Percentiles rank a stretch among this genome's conserved stretches.
Conservation (phyloP, 768 basidiomycete genomes). For the Lentinula guzmanii region DNA sequence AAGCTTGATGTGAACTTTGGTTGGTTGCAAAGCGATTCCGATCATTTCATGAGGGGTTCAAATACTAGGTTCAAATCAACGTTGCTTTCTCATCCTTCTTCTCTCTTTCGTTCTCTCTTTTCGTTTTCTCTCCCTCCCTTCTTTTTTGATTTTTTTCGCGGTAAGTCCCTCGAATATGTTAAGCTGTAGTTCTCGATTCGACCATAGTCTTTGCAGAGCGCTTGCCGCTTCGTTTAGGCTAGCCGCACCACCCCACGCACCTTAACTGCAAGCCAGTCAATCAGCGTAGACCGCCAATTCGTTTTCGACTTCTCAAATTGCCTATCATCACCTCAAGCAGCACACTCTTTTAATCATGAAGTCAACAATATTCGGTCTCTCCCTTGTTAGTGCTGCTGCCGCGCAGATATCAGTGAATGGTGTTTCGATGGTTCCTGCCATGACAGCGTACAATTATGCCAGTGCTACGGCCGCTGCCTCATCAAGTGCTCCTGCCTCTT, state of each 20-base stretch:
- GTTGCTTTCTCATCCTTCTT: slow-evolving; percentile 25
- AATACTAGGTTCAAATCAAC: slow-evolving; percentile 4
- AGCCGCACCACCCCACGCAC: slow-evolving; percentile 24
- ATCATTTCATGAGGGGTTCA: slow-evolving; percentile 1
- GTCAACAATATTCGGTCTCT: slow-evolving; percentile 53
- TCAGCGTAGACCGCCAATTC: slow-evolving; percentile 69
- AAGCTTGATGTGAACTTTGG: slow-evolving; percentile 7
- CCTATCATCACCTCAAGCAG: slow-evolving; percentile 31
- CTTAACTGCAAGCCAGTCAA: slow-evolving; percentile 62
- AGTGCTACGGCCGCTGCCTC: slow-evolving; percentile 15
- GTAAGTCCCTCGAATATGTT: slow-evolving; percentile 25
- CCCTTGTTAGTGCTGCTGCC: slow-evolving; percentile 49
- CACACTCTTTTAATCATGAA: slow-evolving; percentile 53
- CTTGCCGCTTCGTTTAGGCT: slow-evolving; percentile 40
- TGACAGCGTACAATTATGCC: slow-evolving; percentile 15
- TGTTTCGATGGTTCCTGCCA: slow-evolving; percentile 30
- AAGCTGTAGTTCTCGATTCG: background rate
- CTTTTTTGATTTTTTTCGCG: slow-evolving; percentile 33
- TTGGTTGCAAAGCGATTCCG: slow-evolving; percentile 24
- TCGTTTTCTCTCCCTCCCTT: slow-evolving; percentile 26
- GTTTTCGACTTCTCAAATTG: slow-evolving; percentile 26
- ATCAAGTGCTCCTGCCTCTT: slow-evolving; percentile 16
- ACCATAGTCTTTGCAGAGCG: slow-evolving; percentile 24
- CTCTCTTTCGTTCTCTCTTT: slow-evolving; percentile 30
- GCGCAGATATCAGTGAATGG: slow-evolving; percentile 51